Percentiles rank a stretch among this genome's conserved stretches.
phyloP scores from a whole-genome alignment of 1,284 basidiomycete genomes.

The Cerrena zonata region DNA sequence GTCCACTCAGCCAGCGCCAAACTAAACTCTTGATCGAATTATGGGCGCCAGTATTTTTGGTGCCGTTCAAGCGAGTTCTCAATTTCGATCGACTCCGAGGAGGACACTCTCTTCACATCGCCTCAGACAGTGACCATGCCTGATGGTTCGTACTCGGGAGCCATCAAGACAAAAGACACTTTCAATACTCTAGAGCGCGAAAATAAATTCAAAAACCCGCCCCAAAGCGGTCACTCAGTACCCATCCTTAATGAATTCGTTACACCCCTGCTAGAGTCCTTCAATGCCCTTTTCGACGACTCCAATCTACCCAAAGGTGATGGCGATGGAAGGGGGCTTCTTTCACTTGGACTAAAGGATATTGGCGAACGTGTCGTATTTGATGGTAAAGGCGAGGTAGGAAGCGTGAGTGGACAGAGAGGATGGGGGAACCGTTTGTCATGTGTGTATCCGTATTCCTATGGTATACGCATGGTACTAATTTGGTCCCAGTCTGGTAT shows the following conservation, averaged over 20 bases:
- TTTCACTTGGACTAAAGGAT: conserved; percentile 78
- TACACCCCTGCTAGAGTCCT: conserved; percentile 89
- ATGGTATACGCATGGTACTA: conserved; percentile 9
- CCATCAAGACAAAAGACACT: conserved; percentile 33
- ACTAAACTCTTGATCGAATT: conserved; percentile 21
- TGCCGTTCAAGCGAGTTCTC: conserved; percentile 12
- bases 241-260: conserved; percentile 91
- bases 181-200: conserved; percentile 88
- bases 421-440: conserved; percentile 78
- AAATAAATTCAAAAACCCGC: conserved; percentile 75
- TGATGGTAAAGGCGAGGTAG: conserved; percentile 63
- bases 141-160: conserved; percentile 21
- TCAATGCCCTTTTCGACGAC: conserved; percentile 92
- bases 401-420: conserved; percentile 46
- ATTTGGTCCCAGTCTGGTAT: conserved; percentile 69
- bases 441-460: conserved; percentile 47
- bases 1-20: not conserved
- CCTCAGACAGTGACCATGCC: conserved; percentile 27
- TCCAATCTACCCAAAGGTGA: conserved; percentile 68
- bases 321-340: conserved; percentile 72
- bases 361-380: conserved; percentile 89
- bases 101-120: conserved; percentile 1
- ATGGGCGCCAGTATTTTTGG: conserved; percentile 13
- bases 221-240: conserved; percentile 63
- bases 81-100: conserved; percentile 5